Conservation (phyloP, 2,329 filamentous ascomycete species). For the Aspergillus tanneri region DNA sequence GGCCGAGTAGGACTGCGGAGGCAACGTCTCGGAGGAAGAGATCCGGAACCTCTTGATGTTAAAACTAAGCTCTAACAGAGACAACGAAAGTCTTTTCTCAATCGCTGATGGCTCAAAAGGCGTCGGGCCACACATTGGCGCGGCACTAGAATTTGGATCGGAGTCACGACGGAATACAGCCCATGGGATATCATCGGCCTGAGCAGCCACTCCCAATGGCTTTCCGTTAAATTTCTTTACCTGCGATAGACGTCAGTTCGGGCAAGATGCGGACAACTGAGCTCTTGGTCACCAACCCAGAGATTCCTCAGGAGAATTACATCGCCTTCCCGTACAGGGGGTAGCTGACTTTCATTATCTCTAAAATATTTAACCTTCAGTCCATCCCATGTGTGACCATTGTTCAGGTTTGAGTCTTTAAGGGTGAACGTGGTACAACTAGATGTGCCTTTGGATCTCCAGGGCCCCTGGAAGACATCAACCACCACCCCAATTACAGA, state of each 20-base stretch:
- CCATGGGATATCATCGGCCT: slow-evolving; percentile 32
- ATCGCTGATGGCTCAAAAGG: slow-evolving; percentile 25
- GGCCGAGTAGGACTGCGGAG: slow-evolving; percentile 2
- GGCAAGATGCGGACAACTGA: slow-evolving; percentile 21
- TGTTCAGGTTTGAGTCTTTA: slow-evolving; percentile 55
- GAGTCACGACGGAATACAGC: slow-evolving; percentile 34
- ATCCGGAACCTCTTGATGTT: slow-evolving; percentile 12
- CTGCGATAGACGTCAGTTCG: slow-evolving; percentile 13
- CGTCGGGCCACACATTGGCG: slow-evolving; percentile 30
- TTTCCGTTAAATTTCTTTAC: slow-evolving; percentile 22
- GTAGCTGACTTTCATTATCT: slow-evolving; percentile 42
- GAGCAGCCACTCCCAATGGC: slow-evolving; percentile 27
- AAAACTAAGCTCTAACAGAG: slow-evolving; percentile 26
- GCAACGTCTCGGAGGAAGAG: background rate
- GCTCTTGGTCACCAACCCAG: slow-evolving; percentile 50
- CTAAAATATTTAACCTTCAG: slow-evolving; percentile 63
- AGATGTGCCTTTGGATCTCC: slow-evolving; percentile 55
- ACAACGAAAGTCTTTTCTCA: slow-evolving; percentile 31
- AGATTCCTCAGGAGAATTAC: slow-evolving; percentile 62
- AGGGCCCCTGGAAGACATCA: slow-evolving; percentile 57
- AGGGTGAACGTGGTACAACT: slow-evolving; percentile 62
- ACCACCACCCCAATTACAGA: slow-evolving; percentile 70
- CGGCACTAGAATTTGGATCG: slow-evolving; percentile 19
- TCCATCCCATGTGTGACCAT: slow-evolving; percentile 43
- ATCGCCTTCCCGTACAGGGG: slow-evolving; percentile 55